Evolutionary conservation across 805 yeast genomes (phyloP).

Genomic region (Candida qinlingensis): DNA sequence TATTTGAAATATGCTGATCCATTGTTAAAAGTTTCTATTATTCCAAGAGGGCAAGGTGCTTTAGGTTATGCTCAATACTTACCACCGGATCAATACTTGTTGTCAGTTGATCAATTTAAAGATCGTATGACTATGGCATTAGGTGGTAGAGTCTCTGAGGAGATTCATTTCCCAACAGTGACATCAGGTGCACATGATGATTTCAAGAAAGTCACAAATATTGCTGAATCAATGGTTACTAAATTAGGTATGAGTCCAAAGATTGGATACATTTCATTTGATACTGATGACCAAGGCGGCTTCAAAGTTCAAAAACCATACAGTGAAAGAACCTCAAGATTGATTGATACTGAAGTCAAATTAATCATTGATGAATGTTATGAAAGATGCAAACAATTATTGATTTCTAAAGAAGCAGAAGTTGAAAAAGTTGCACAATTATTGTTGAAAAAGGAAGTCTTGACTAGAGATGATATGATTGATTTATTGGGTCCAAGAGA

Average conservation of each 20-base stretch:
- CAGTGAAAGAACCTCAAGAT: conserved; percentile 64
- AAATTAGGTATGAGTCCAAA: conserved; percentile 82
- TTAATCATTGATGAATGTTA: conserved; percentile 63
- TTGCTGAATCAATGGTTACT: conserved; percentile 88
- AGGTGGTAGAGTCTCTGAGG: conserved; percentile 92
- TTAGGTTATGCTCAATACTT: conserved; percentile 94
- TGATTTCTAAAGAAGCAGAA: conserved; percentile 52
- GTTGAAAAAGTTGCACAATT: conserved; percentile 73
- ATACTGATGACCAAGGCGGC: conserved; percentile 45
- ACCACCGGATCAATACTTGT: conserved; percentile 82
- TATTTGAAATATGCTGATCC: conserved; percentile 85
- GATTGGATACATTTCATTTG: conserved; percentile 63
- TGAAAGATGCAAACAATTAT: conserved; percentile 49
- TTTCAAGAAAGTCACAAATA: conserved; percentile 82
- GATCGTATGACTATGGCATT: conserved; percentile 92
- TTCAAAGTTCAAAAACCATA: conserved; percentile 55
- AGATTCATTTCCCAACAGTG: conserved; percentile 77
- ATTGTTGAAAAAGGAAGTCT: conserved; percentile 65
- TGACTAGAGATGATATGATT: conserved; percentile 78
- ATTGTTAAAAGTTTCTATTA: conserved; percentile 83
- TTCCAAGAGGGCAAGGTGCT: conserved; percentile 93
- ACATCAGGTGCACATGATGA: conserved; percentile 93
- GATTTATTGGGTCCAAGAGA: conserved; percentile 73
- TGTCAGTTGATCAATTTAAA: conserved; percentile 66
- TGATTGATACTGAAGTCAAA: conserved; percentile 67